A percentile compares a stretch with the other conserved stretches of the same genome.
phyloP scores from a whole-genome alignment of 2,329 filamentous ascomycete genomes.

The Septoria linicola region DNA sequence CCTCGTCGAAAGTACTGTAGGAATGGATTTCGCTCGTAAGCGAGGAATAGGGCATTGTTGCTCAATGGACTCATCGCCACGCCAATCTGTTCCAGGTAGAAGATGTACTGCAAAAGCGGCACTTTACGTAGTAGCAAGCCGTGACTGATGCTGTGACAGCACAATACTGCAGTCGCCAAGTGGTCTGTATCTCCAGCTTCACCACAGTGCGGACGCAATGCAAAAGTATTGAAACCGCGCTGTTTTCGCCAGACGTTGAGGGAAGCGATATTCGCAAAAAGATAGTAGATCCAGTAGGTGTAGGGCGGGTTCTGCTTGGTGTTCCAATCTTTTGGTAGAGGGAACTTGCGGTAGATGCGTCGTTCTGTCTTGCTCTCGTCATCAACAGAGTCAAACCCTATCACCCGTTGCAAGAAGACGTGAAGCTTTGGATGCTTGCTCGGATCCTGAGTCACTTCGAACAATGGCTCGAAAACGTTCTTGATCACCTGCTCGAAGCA shows the following conservation, averaged over 20 bases:
- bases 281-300: constrained; percentile 98
- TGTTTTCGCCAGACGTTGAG: constrained; percentile 88
- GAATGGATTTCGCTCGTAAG: constrained; percentile 96
- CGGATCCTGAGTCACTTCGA: constrained; percentile 89
- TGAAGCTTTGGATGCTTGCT: constrained; percentile 87
- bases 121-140: constrained; percentile 91
- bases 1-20: constrained; percentile 93
- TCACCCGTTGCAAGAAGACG: constrained; percentile 88
- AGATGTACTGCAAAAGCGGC: constrained; percentile 90
- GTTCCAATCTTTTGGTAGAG: constrained; percentile 82
- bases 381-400: constrained; percentile 96
- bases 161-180: constrained; percentile 83
- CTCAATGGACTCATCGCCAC: constrained; percentile 99
- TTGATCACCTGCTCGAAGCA: constrained; percentile 86
- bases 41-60: constrained; percentile 94
- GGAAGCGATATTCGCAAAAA: constrained; percentile 90
- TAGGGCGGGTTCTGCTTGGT: constrained; percentile 96
- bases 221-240: constrained; percentile 92
- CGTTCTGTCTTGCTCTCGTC: constrained; percentile 97
- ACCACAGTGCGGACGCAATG: constrained; percentile 89
- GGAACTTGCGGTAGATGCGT: constrained; percentile 92
- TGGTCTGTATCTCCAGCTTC: constrained; percentile 97
- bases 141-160: constrained; percentile 95
- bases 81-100: constrained; percentile 96
- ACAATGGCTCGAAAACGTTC: constrained; percentile 91